Evolutionary conservation across 1,284 basidiomycete species (phyloP), one percentile per base, ranked within the genome.

Genomic region (Ceraceosorus guamensis): DNA sequence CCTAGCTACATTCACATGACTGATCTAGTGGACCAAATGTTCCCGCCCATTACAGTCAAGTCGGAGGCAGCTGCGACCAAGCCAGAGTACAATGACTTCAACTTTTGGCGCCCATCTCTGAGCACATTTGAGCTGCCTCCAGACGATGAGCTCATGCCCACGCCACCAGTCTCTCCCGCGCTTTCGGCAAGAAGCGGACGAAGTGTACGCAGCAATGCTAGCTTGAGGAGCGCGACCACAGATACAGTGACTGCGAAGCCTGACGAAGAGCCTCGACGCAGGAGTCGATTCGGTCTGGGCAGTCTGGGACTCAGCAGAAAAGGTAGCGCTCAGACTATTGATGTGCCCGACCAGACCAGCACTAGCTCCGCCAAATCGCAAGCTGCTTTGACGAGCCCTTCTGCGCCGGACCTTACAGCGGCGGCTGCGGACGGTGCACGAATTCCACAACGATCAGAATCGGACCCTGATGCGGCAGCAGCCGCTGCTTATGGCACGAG

Each of bases 11-110:
- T 91, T 63, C 87, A 91, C 76, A 96, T 93, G 91, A 96, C 93
- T 14, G 93, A 98, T 77, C 83, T 98, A 13, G 95, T 99, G 34
- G 92, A 99, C 79, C 92, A 96, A 77, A 93, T 96, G 86, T 99
- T 99, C 81, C 95, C 95, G 31, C 91, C 93, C 0, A 90, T 97
- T 59, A 65, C 65, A 34, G 84, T 90, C 70, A 84, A 85, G 53
- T 89, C 88, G 73, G 87, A 65, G 46, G 59, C 62, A 44, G 61
- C 63, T 33, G 65, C 67, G 16, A 48, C 86, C 81, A 83, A 85
- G 41, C 85, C 89, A 0, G 91, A 95, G 76, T 98, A 83, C 76
- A 96, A 91, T 16, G 93, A 98, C 77, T 93, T 96, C 81, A 97
- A 95, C 75, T 99, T 85, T 76, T 99, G 95, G 95, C 86, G 91